Evolutionary conservation across 2,329 filamentous ascomycete genomes (phyloP), one percentile per base, ranked within the genome.

Genomic region (Arachnopeziza araneosa): DNA sequence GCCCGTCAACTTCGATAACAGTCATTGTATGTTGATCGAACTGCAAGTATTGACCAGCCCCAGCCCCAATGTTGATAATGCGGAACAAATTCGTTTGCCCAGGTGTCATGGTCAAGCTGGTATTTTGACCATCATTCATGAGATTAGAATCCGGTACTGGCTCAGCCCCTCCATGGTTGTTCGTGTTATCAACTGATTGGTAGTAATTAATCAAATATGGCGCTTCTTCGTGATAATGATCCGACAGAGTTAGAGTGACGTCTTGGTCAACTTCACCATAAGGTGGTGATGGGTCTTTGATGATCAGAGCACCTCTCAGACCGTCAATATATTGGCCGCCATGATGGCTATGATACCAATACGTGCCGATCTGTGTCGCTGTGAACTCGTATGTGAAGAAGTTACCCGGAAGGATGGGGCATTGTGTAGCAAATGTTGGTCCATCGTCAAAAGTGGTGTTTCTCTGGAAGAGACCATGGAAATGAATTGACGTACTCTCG

Each of bases 341-440:
- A 44, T 60, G 77, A 70, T 89, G 86, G 1, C 83, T 86, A 71
- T 89, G 86, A 64, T 87, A 83, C 80, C 80, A 83, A 67, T 79
- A 83, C 9, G 79, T 79, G 44, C 80, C 64, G n/a, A 60, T 24
- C 30, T 58, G 61, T 19, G 36, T 44, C 6, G 36, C 36, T 17
- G 17, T 44, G 36, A 44, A 44, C 1, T 50, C 23, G 10, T 44
- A 44, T 44, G 36, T 44, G 12, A 44, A 44, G 36, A 19, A 44
- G 17, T 52, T 22, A 14, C 64, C 66, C 1, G 65, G 66, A 24
- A 59, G 61, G 36, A 68, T 67, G 12, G 66, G 62, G 50, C 66
- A 69, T 52, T 69, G 67, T 1, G 80, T 82, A 4, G 82, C 77
- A 19, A 76, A 76, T 1, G 73, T 74, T 2, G 82, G 78, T 0